Percentiles rank a stretch among this genome's conserved stretches.
These are phyloP conservation scores for Aspergillus tamarii DNA, from an alignment of 2,329 filamentous ascomycete species.

Conservation along the genomic window DNA sequence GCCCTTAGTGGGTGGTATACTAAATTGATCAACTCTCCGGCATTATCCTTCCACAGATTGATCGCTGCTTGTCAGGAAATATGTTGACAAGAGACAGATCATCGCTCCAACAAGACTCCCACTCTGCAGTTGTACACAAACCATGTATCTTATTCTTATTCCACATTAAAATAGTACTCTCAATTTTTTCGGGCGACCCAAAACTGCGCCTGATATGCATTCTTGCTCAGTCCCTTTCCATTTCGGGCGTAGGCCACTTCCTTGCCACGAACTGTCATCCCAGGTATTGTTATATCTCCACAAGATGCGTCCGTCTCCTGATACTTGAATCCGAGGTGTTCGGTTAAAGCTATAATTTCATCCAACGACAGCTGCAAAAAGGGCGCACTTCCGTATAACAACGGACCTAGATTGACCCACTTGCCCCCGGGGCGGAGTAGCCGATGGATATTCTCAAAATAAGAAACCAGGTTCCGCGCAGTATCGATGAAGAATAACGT, in stretches of 20 bases:
- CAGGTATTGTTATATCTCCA: slow-evolving; percentile 49
- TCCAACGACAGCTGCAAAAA: slow-evolving; percentile 60
- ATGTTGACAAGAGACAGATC: too few species aligned
- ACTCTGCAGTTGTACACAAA: neutral
- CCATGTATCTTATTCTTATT: neutral
- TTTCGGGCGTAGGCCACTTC: slow-evolving; percentile 59
- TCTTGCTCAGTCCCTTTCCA: slow-evolving; percentile 53
- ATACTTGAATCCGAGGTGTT: slow-evolving; percentile 58
- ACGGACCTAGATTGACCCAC: slow-evolving; percentile 61
- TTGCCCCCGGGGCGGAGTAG: slow-evolving; percentile 53
- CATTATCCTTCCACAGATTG: neutral
- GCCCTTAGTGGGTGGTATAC: too few species aligned
- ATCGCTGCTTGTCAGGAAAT: too few species aligned
- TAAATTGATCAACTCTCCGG: too few species aligned
- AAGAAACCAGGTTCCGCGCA: slow-evolving; percentile 58
- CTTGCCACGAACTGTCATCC: slow-evolving; percentile 46
- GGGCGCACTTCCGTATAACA: slow-evolving; percentile 59
- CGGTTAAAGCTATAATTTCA: slow-evolving; percentile 54
- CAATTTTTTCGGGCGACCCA: slow-evolving; percentile 48
- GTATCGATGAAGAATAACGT: slow-evolving; percentile 67
- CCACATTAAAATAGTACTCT: neutral
- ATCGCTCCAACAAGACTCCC: neutral
- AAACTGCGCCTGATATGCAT: slow-evolving; percentile 59
- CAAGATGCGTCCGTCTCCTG: slow-evolving; percentile 47
- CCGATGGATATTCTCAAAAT: slow-evolving; percentile 57